phyloP scores from a whole-genome alignment of 257 asterid genomes.

The Solanum lignicaule region DNA sequence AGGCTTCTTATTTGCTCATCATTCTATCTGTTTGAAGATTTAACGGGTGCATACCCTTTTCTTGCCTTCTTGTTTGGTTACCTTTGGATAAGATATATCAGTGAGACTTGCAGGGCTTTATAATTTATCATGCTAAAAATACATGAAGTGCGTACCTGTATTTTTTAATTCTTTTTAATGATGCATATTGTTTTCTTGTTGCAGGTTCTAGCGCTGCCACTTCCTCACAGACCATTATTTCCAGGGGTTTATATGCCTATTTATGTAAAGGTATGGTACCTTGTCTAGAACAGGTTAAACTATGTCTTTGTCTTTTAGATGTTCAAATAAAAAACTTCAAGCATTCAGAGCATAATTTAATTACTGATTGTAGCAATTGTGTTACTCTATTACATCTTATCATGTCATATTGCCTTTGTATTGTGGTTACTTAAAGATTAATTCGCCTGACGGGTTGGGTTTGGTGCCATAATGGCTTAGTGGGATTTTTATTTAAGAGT shows the following conservation, averaged over 20 bases:
- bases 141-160: not conserved
- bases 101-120: not conserved
- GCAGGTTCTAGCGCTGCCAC: constrained; percentile 68
- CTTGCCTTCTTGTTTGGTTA: not conserved
- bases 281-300: not conserved
- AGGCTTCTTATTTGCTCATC: not conserved
- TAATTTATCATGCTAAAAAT: not conserved
- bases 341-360: not conserved
- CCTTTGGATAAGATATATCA: not conserved
- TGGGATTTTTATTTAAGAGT: not conserved
- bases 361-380: not conserved
- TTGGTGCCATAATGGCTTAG: not conserved
- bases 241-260: constrained; percentile 98
- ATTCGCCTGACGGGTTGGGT: not conserved
- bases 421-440: not conserved
- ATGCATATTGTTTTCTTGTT: constrained; percentile 4
- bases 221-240: constrained; percentile 69
- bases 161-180: not conserved
- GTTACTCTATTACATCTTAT: not conserved
- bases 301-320: not conserved
- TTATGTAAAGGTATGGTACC: constrained; percentile 68
- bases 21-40: not conserved
- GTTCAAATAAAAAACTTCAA: not conserved
- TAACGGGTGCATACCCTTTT: not conserved
- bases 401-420: not conserved